Conservation (phyloP, 2,329 filamentous ascomycete genomes). For the Aspergillus tubingensis region DNA sequence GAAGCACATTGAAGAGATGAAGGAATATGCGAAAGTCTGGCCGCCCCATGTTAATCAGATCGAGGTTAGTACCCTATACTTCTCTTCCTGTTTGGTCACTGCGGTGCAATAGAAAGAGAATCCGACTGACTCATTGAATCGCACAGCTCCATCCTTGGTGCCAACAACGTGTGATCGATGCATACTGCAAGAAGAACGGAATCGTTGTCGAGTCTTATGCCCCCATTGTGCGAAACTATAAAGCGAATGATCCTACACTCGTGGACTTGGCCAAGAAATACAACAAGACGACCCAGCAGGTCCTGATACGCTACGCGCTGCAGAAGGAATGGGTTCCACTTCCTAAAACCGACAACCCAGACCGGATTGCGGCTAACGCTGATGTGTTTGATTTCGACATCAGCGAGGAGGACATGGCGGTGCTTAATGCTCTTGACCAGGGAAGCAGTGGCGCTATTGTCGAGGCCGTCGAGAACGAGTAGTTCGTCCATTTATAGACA, state of each 20-base stretch:
- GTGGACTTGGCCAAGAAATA: slow-evolving; percentile 69
- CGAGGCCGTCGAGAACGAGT: slow-evolving; percentile 49
- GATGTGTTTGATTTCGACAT: slow-evolving; percentile 64
- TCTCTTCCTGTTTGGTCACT: not conserved
- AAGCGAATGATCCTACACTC: slow-evolving; percentile 68
- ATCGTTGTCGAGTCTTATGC: slow-evolving; percentile 58
- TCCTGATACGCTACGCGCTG: slow-evolving; percentile 78
- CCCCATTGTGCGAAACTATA: slow-evolving; percentile 65
- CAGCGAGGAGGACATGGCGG: slow-evolving; percentile 57
- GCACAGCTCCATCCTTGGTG: slow-evolving; percentile 70
- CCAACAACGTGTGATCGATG: slow-evolving; percentile 62
- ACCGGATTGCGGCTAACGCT: slow-evolving; percentile 67
- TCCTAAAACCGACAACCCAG: slow-evolving; percentile 71
- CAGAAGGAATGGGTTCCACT: slow-evolving; percentile 75
- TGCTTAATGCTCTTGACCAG: slow-evolving; percentile 55
- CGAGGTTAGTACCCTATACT: slow-evolving; percentile 55
- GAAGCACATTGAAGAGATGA: slow-evolving; percentile 69
- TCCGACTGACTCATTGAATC: slow-evolving; percentile 18
- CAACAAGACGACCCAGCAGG: slow-evolving; percentile 71
- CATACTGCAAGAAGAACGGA: slow-evolving; percentile 55
- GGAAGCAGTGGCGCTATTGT: slow-evolving; percentile 51
- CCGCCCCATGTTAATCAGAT: slow-evolving; percentile 75
- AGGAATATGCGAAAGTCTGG: slow-evolving; percentile 64
- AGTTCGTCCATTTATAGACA: slow-evolving; percentile 16
- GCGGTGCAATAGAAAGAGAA: slow-evolving; percentile 13